phyloP scores from a whole-genome alignment of 192 early-diverging fungal genomes.

The Kickxella alabastrina region DNA sequence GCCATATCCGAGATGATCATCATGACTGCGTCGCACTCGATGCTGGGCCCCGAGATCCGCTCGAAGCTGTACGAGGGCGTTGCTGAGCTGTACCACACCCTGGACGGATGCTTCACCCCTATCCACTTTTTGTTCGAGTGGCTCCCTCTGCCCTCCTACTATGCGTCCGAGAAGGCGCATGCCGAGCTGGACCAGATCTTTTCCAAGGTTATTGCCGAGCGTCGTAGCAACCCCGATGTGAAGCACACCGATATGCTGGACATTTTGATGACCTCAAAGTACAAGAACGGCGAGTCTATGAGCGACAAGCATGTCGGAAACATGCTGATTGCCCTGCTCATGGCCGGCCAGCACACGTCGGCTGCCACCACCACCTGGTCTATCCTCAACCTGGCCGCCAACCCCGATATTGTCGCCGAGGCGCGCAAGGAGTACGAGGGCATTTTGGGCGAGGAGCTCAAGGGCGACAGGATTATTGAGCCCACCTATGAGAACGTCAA shows the following conservation, averaged over 20 bases:
- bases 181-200: constrained; percentile 77
- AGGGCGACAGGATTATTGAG: constrained; percentile 52
- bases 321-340: constrained; percentile 95
- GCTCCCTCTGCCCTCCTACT: constrained; percentile 86
- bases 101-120: constrained; percentile 90
- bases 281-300: constrained; percentile 83
- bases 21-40: constrained; percentile 88
- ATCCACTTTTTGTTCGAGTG: constrained; percentile 92
- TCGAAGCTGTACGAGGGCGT: constrained; percentile 74
- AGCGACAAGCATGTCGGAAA: constrained; percentile 83
- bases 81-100: constrained; percentile 89
- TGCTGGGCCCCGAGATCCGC: constrained; percentile 94
- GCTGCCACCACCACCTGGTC: constrained; percentile 93
- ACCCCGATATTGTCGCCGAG: constrained; percentile 65
- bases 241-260: constrained; percentile 76
- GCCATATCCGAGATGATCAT: constrained; percentile 88
- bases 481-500: constrained; percentile 71
- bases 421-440: constrained; percentile 72
- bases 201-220: constrained; percentile 73
- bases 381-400: constrained; percentile 76
- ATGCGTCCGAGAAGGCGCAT: constrained; percentile 81
- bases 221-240: constrained; percentile 55
- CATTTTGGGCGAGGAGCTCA: constrained; percentile 50
- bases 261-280: constrained; percentile 75
- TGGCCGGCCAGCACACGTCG: constrained; percentile 97